Evolutionary conservation across 768 basidiomycete species (phyloP).

Genomic region (Phanerochaete carnosa): DNA sequence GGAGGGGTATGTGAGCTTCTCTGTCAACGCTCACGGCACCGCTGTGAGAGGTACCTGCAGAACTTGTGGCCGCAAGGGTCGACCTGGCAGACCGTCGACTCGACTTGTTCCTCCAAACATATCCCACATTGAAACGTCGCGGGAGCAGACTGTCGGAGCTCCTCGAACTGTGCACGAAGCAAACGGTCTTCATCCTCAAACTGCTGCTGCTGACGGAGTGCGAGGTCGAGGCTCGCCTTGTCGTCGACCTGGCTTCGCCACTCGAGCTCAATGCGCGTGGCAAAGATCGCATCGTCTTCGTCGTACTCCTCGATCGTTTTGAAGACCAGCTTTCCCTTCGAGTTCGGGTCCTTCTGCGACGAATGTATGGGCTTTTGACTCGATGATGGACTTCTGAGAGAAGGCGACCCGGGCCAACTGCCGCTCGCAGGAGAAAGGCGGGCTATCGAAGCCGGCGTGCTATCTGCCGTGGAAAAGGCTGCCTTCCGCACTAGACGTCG

Average conservation of each 20-base stretch:
- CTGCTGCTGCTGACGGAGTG: constrained; percentile 30
- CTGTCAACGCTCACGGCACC: neutral
- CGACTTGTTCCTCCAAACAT: constrained; percentile 24
- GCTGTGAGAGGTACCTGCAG: constrained; percentile 7
- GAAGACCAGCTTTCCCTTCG: constrained; percentile 8
- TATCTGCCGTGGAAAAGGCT: neutral
- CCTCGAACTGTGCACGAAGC: constrained; percentile 32
- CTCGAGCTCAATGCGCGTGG: constrained; percentile 11
- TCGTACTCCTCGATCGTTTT: neutral
- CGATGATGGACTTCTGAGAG: neutral
- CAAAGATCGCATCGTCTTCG: constrained; percentile 12
- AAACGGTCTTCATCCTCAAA: constrained; percentile 40
- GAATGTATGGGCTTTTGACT: neutral
- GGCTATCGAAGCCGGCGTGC: neutral
- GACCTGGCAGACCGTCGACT: constrained; percentile 2
- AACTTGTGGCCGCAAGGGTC: constrained; percentile 13
- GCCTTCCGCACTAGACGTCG: neutral
- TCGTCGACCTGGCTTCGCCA: constrained; percentile 12
- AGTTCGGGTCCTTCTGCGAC: neutral
- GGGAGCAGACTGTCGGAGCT: constrained; percentile 29
- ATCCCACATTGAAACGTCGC: constrained; percentile 48
- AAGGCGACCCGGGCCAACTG: neutral
- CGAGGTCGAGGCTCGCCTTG: constrained; percentile 15
- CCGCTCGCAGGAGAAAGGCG: neutral
- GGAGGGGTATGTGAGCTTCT: neutral